Base-by-base conservation (phyloP, 108 stramenopile genomes). In the Cyclotella cryptica region DNA sequence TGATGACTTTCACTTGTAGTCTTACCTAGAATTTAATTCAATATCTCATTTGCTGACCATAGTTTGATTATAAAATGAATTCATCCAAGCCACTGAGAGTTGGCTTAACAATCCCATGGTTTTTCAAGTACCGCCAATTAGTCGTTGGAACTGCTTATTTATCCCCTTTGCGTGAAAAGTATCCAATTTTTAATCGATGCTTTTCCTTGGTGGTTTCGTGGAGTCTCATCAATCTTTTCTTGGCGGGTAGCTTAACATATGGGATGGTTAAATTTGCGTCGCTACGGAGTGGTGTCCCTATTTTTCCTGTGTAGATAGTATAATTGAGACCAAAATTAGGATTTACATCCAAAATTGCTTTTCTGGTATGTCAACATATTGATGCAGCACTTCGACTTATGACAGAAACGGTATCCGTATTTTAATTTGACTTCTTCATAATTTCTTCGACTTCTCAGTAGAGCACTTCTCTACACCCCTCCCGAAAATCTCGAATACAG, bases 41-140 rank as follows among this genome's bases (percentile, higher is more conserved):
- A 35, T 35, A 35, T 35, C 6, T 35, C 35, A 35, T 35, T 2
- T 35, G 35, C 35, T 35, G 6, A 35, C 6, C 35, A 35, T 35
- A 35, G 6, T 35, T 35, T 35, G 6, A 35, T 35, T 6, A 35
- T 35, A 2, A 35, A 35, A 35, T 35, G 35, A 35, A 35, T 35
- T 35, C 35, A 35, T 35, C 35, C 6, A 35, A 35, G 29, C 84
- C 84, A 10, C 40, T 71, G 45, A 61, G 84, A 41, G 84, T 76
- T 19, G 52, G 69, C 22, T 55, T 61, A 58, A 80, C 84, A 70
- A 81, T 80, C 24, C 84, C 84, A 8, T 76, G 68, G 75, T 84
- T 84, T 61, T 84, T 84, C 60, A 44, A 42, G 22, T 84, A 84
- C 60, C 79, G 79, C 26, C 44, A 72, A n/a, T 43, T 80, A 47